phyloP scores from a whole-genome alignment of 1,139 yeast genomes.

The Hemisphaericaspora subhashii region DNA sequence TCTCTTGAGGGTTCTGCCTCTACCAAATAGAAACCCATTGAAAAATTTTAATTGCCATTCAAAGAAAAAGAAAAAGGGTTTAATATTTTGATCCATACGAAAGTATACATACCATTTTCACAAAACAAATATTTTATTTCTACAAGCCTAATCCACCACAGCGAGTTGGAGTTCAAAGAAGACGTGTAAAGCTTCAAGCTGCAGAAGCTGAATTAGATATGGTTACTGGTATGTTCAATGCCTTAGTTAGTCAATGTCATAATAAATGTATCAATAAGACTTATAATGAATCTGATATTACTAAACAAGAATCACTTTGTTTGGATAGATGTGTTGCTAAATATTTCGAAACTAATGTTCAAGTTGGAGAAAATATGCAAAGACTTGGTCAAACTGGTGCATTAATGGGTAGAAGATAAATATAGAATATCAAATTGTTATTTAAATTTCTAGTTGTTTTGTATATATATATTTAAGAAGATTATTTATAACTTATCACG shows the following conservation, averaged over 20 bases:
- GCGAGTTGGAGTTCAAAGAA: too few species aligned
- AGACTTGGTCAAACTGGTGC: constrained; percentile 62
- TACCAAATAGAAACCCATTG: background rate
- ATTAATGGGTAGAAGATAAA: constrained; percentile 49
- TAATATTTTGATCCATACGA: too few species aligned
- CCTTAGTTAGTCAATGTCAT: constrained; percentile 81
- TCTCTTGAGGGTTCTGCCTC: too few species aligned
- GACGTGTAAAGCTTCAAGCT: constrained; percentile 63
- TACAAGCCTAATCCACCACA: too few species aligned
- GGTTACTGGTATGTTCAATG: constrained; percentile 97
- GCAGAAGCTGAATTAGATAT: constrained; percentile 94
- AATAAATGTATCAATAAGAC: constrained; percentile 72
- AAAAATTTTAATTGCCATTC: background rate
- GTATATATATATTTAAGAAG: constrained; percentile 4
- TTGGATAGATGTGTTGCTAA: constrained; percentile 97
- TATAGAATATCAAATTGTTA: background rate
- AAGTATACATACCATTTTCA: too few species aligned
- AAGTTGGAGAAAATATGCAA: constrained; percentile 92
- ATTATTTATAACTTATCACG: constrained; percentile 3
- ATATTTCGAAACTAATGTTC: constrained; percentile 93
- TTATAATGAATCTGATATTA: constrained; percentile 75
- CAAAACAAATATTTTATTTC: background rate
- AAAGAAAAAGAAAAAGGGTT: too few species aligned
- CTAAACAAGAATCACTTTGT: constrained; percentile 85
- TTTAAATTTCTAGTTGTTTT: background rate